Base-by-base conservation (phyloP, 2,329 filamentous ascomycete genomes). In the Diaporthe citrichinensis region DNA sequence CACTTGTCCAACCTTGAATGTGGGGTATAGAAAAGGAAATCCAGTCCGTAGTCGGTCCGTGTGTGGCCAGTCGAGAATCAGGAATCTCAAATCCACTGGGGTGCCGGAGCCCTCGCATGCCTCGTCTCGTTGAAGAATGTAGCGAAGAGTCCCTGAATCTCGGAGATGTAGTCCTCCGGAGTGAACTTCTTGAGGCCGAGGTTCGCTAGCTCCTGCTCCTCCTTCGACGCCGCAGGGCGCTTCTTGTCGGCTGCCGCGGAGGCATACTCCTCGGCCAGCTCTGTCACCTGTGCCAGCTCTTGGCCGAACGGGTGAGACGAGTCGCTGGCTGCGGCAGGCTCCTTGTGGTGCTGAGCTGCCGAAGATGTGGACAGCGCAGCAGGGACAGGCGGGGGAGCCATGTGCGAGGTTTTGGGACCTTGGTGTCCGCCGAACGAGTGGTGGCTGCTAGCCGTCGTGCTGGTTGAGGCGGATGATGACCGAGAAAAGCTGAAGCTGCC, bases 281-380 rank as follows among this genome's bases (percentile, higher is more conserved):
- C 97, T 72, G 95, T 95, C 34, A 98, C 94, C 84, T 98, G 94
- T 74, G 95, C 95, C 72, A 98, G 88, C 84, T 99, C 97, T 69
- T 93, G 92, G 72, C 95, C 95, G 80, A 98, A 98, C 0, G 96
- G 96, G 83, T 97, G 91, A 61, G 84, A 79, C 39, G 84, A 81
- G 80, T 83, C 46, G 81, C 77, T 65, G 76, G 80, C 74, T 76
- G 79, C n/a, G 74, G 79, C 67, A 80, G 73, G 59, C 31, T 39
- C 34, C 36, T 73, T 65, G 62, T 71, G 59, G 79, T 79, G 76
- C 75, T 75, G 79, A 78, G 34, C 51, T 25, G 58, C 1, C 28
- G 31, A 46, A 8, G 71, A 81, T 76, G 69, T 57, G 20, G 69
- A 49, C 36, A 73, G 23, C 36, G 65, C 68, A 34, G 68, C 61